Evolutionary conservation across 768 basidiomycete genomes (phyloP).

Genomic region (Cytidiella melzeri): DNA sequence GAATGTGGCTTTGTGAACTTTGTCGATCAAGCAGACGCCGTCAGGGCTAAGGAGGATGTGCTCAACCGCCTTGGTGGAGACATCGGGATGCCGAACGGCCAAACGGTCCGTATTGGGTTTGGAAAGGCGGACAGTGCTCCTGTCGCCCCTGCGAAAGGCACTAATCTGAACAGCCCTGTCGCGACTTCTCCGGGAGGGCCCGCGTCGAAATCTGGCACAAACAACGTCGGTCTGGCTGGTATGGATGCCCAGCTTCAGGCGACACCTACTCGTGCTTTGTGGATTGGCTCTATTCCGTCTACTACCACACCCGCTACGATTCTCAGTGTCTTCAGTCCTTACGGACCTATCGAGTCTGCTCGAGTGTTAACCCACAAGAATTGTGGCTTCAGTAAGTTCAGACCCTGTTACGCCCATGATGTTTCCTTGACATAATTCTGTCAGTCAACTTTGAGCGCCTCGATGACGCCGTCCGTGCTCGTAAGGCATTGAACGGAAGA

Average conservation of each 20-base stretch:
- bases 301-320: slow-evolving; percentile 94
- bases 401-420: too few relatives aligned
- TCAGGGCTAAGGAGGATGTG: slow-evolving; percentile 96
- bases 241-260: slow-evolving; percentile 86
- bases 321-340: slow-evolving; percentile 93
- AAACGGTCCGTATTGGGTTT: slow-evolving; percentile 95
- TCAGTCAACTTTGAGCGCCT: slow-evolving; percentile 94
- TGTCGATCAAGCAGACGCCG: slow-evolving; percentile 91
- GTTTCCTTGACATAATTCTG: too few relatives aligned
- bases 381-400: slow-evolving; percentile 79
- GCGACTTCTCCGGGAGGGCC: slow-evolving; percentile 55
- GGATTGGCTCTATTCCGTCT: slow-evolving; percentile 96
- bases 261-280: slow-evolving; percentile 89
- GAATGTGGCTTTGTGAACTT: slow-evolving; percentile 99
- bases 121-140: slow-evolving; percentile 98
- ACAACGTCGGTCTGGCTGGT: slow-evolving; percentile 51
- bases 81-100: slow-evolving; percentile 91
- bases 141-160: slow-evolving; percentile 78
- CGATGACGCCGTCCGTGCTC: slow-evolving; percentile 92
- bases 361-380: slow-evolving; percentile 96
- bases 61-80: slow-evolving; percentile 91
- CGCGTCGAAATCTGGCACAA: slow-evolving; percentile 37
- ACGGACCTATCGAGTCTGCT: slow-evolving; percentile 96
- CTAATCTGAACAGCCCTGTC: slow-evolving; percentile 52
- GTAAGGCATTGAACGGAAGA: slow-evolving; percentile 92